These are phyloP conservation scores for Candida dajiaensis DNA, from an alignment of 805 yeast species.

Conservation along the genomic window DNA sequence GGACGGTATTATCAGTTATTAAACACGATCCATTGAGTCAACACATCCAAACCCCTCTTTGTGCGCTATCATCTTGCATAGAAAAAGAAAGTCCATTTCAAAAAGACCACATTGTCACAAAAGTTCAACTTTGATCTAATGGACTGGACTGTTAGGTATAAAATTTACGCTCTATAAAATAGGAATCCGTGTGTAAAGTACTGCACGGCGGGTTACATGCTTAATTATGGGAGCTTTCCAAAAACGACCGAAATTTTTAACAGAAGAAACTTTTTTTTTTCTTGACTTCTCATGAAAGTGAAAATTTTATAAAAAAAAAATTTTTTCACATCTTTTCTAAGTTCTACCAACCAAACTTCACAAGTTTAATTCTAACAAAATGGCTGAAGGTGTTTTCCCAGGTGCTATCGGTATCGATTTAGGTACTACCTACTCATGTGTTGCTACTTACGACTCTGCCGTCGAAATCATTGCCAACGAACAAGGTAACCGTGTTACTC, in stretches of 20 bases:
- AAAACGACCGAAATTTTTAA: conserved; percentile 1
- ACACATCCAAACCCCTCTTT: background rate
- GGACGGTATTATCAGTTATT: conserved; percentile 6
- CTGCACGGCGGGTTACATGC: conserved; percentile 14
- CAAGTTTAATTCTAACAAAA: conserved; percentile 29
- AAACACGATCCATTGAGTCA: background rate
- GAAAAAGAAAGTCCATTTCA: background rate
- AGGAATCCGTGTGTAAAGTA: conserved; percentile 4
- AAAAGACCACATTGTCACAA: background rate
- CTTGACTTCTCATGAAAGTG: conserved; percentile 9
- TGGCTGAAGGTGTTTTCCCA: conserved; percentile 99
- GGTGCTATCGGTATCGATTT: conserved; percentile 99
- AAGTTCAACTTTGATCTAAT: background rate
- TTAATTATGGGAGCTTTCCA: conserved; percentile 7
- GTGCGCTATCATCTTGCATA: background rate
- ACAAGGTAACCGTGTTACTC: conserved; percentile 83
- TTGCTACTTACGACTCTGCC: conserved; percentile 71
- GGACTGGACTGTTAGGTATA: conserved; percentile 9
- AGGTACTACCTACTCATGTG: conserved; percentile 84
- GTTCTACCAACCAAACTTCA: conserved; percentile 4
- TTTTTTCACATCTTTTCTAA: conserved; percentile 8
- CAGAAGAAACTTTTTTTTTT: conserved; percentile 15
- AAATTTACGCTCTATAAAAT: conserved; percentile 11
- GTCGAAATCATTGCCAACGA: conserved; percentile 79
- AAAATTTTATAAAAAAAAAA: conserved; percentile 16